Base-by-base conservation (phyloP, 2,329 filamentous ascomycete genomes). In the Chrysoporthe deuterocubensis region DNA sequence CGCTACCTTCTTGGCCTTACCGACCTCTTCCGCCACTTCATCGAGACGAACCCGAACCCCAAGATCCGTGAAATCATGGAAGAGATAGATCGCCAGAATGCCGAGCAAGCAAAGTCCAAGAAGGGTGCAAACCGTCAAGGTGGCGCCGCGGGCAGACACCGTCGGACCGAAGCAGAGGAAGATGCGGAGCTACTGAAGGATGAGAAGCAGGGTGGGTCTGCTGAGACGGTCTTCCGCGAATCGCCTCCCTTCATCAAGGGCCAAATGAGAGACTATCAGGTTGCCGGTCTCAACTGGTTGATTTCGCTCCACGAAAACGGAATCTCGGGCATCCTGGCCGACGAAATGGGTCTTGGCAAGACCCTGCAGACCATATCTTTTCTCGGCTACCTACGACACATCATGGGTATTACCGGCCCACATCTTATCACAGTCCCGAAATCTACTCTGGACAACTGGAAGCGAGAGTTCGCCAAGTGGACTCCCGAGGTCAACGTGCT, bases 301-400 rank as follows among this genome's bases (percentile, higher is more conserved):
- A 94, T 99, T 73, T 98, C 94, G 14, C 86, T 99, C 6, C 96
- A 99, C 75, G 96, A 99, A 80, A 99, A 99, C 75, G 96, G 96
- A 83, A 99, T 99, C 72, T 98, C 95, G 26, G 96, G 96, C 73
- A 99, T 99, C 71, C 84, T 99, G 62, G 96, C 96, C 70, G 96
- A 99, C 76, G 96, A 99, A 81, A 99, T 99, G 96, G 96, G 96
- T 80, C 85, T 99, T 26, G 96, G 96, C 75, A 99, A 99, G 84
- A 99, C 96, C 0, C 81, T 99, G 40, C 96, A 99, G 80, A 99
- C 96, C 0, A 99, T 99, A 69, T 92, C 96, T 1, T 99, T 99
- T 81, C 82, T 99, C 44, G 96, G 96, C 3, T 99, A 99, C 76
- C 84, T 99, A 56, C 90, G 96, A 75, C 96, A 97, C 79, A 89